These are phyloP conservation scores for Puccinia coronata DNA, from an alignment of 1,284 basidiomycete genomes.

Conservation along the genomic window DNA sequence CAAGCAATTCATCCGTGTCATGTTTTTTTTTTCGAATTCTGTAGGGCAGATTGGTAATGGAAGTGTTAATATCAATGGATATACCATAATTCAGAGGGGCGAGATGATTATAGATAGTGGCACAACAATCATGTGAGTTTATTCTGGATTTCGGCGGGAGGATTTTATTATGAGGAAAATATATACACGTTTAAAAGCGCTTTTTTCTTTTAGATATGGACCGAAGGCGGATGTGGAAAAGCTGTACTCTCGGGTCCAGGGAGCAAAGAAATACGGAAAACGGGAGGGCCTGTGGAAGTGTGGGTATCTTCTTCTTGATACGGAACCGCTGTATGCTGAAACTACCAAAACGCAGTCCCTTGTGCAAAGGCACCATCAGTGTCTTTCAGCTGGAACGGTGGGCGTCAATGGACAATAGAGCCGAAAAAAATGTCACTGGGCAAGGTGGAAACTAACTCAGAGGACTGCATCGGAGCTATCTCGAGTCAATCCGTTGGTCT, in stretches of 20 bases:
- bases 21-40: neutral
- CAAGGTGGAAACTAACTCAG: neutral
- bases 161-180: neutral
- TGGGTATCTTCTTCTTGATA: neutral
- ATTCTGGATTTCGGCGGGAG: neutral
- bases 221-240: conserved; percentile 24
- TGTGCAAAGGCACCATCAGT: conserved; percentile 12
- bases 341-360: conserved; percentile 9
- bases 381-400: conserved; percentile 40
- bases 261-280: conserved; percentile 18
- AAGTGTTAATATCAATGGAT: conserved; percentile 21
- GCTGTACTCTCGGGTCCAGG: conserved; percentile 4
- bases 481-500: conserved; percentile 27
- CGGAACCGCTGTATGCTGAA: neutral
- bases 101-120: conserved; percentile 45
- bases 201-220: conserved; percentile 31
- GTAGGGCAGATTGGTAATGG: conserved; percentile 37
- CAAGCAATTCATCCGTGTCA: neutral
- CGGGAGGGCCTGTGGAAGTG: conserved; percentile 40
- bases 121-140: conserved; percentile 46
- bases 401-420: conserved; percentile 24
- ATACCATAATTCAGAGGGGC: neutral
- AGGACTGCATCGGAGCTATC: conserved; percentile 37
- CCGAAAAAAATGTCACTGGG: conserved; percentile 22
- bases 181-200: neutral